These are phyloP conservation scores for Gynostemma pentaphyllum DNA, from an alignment of 306 rosid genomes.

Conservation along the genomic window DNA sequence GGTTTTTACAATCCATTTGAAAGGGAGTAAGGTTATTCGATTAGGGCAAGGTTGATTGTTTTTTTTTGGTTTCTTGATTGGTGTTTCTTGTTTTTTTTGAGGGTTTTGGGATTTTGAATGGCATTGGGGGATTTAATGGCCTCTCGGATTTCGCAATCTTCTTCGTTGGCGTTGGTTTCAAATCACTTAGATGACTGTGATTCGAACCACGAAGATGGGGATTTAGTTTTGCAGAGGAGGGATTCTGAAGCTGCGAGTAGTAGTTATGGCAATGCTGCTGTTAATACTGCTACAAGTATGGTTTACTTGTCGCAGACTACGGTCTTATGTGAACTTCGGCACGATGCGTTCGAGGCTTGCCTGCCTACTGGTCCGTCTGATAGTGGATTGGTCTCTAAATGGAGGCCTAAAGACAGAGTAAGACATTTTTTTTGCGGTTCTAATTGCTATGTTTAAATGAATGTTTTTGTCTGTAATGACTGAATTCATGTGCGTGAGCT, in stretches of 20 bases:
- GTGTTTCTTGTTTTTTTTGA: neutral
- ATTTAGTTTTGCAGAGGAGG: slow-evolving; percentile 26
- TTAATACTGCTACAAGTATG: slow-evolving; percentile 46
- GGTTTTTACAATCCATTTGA: slow-evolving; percentile 7
- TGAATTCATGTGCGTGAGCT: neutral
- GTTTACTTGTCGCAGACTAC: slow-evolving; percentile 73
- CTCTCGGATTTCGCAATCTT: slow-evolving; percentile 84
- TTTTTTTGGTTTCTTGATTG: slow-evolving; percentile 6
- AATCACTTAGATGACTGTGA: slow-evolving; percentile 41
- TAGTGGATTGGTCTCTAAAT: slow-evolving; percentile 79
- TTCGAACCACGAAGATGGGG: slow-evolving; percentile 33
- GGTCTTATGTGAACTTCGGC: slow-evolving; percentile 70
- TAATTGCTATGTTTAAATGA: neutral
- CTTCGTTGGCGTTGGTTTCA: slow-evolving; percentile 49
- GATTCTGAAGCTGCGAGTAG: slow-evolving; percentile 58
- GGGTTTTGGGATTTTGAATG: slow-evolving; percentile 73
- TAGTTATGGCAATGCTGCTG: slow-evolving; percentile 43
- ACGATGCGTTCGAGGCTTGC: slow-evolving; percentile 71
- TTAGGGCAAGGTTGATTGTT: slow-evolving; percentile 30
- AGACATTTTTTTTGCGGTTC: slow-evolving; percentile 4
- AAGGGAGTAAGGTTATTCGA: slow-evolving; percentile 15
- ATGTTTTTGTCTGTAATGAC: neutral
- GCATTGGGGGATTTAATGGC: slow-evolving; percentile 99
- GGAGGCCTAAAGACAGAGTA: slow-evolving; percentile 93
- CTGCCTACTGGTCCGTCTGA: slow-evolving; percentile 63